Evolutionary conservation across 2,329 filamentous ascomycete genomes (phyloP).

Genomic region (Pestalotiopsis sp.): DNA sequence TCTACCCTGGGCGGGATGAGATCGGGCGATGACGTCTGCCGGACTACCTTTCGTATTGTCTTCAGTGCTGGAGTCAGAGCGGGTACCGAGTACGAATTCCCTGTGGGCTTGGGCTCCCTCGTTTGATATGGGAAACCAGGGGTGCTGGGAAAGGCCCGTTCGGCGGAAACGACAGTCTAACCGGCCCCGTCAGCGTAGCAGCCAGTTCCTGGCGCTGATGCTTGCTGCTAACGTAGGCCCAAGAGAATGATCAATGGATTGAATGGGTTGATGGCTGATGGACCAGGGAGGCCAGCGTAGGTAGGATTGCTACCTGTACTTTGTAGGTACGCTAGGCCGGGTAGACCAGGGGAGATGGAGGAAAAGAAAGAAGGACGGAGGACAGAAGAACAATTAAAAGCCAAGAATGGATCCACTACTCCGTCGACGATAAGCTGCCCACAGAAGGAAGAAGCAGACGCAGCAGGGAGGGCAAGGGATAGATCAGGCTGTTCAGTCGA

Average conservation of each 20-base stretch:
- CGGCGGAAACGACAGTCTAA: conserved; percentile 5
- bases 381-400: not conserved
- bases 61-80: not conserved
- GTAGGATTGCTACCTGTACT: not conserved
- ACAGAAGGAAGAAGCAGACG: not conserved
- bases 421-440: not conserved
- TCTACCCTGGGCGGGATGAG: not conserved
- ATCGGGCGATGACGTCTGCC: conserved; percentile 7
- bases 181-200: not conserved
- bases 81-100: conserved; percentile 1
- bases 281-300: not conserved
- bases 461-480: not conserved
- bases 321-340: not conserved
- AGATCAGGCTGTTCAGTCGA: conserved; percentile 5
- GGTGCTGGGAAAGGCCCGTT: not conserved
- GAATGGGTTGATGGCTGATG: not conserved
- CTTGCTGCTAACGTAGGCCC: not conserved
- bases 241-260: not conserved
- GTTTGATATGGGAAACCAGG: conserved; percentile 8
- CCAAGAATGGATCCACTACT: not conserved
- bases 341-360: not conserved
- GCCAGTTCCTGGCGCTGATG: not conserved
- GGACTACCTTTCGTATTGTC: conserved; percentile 7
- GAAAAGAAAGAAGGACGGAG: not conserved
- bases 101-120: not conserved